These are phyloP conservation scores for Clavispora phyllophila DNA, from an alignment of 805 yeast species.

Conservation along the genomic window DNA sequence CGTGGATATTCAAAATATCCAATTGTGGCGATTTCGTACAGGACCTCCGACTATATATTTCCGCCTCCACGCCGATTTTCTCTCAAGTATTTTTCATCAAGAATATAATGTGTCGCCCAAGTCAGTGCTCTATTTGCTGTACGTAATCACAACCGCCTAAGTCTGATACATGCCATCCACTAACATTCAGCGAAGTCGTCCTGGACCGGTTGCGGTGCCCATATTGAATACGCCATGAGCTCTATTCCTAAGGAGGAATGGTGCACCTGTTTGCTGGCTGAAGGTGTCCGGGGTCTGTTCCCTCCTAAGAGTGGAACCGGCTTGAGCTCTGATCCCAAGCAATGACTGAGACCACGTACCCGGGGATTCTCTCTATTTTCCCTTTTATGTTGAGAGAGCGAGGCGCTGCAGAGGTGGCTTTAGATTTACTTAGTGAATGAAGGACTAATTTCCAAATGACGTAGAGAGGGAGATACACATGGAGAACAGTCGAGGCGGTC, in stretches of 20 bases:
- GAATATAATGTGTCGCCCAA: neutral
- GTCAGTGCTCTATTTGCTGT: conserved; percentile 1
- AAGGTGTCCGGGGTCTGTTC: neutral
- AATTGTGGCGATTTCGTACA: conserved; percentile 5
- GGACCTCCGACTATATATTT: neutral
- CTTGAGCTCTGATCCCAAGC: neutral
- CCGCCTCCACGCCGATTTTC: neutral
- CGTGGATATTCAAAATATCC: too few relatives aligned
- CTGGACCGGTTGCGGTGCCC: conserved; percentile 57
- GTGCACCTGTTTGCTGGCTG: conserved; percentile 42
- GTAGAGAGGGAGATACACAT: neutral
- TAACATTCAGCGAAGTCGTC: conserved; percentile 37
- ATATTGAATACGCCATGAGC: conserved; percentile 45
- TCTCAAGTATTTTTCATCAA: neutral
- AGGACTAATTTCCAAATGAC: neutral
- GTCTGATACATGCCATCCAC: neutral
- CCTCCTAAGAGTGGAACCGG: conserved; percentile 2
- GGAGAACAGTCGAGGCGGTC: neutral
- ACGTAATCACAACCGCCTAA: neutral
- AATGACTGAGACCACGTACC: neutral
- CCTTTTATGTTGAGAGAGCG: neutral
- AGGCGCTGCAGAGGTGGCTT: neutral
- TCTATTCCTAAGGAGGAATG: conserved; percentile 40
- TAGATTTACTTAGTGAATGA: neutral
- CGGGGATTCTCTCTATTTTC: neutral